Evolutionary conservation across 208 protist species (phyloP).

Genomic region (Acanthamoeba sp.): DNA sequence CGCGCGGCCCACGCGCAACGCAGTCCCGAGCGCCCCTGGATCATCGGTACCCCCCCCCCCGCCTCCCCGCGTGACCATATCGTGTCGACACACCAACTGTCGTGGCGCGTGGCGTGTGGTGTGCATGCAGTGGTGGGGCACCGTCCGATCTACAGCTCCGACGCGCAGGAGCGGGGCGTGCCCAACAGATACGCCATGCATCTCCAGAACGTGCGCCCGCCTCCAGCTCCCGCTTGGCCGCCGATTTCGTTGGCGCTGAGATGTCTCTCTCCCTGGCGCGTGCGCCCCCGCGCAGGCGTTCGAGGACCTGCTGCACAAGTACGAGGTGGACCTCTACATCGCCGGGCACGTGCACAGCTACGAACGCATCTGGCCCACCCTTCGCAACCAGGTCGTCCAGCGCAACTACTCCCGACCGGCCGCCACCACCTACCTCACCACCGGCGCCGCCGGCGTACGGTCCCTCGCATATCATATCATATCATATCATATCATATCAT

Average conservation of each 20-base stretch:
- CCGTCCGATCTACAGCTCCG: constrained; percentile 31
- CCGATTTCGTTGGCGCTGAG: too few relatives aligned
- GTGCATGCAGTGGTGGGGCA: background rate
- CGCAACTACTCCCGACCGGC: constrained; percentile 24
- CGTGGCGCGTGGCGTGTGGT: too few relatives aligned
- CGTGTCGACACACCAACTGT: too few relatives aligned
- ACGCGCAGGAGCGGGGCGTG: background rate
- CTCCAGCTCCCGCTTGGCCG: too few relatives aligned
- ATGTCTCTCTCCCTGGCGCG: too few relatives aligned
- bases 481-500: too few relatives aligned
- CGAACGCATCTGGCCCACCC: constrained; percentile 40
- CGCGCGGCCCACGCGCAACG: background rate
- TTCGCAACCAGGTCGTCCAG: background rate
- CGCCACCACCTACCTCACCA: background rate
- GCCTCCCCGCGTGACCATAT: too few relatives aligned
- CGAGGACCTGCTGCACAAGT: constrained; percentile 60
- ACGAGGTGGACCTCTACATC: constrained; percentile 69
- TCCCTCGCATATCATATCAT: background rate
- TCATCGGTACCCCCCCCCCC: background rate
- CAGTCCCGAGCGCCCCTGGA: background rate
- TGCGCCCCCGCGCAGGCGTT: too few relatives aligned
- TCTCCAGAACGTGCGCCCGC: background rate
- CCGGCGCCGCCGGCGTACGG: constrained; percentile 60
- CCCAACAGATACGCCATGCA: background rate
- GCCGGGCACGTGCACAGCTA: constrained; percentile 69